Evolutionary conservation across 2,329 filamentous ascomycete genomes (phyloP), one percentile per base, ranked within the genome.

Genomic region (Cladosporium colombiae): DNA sequence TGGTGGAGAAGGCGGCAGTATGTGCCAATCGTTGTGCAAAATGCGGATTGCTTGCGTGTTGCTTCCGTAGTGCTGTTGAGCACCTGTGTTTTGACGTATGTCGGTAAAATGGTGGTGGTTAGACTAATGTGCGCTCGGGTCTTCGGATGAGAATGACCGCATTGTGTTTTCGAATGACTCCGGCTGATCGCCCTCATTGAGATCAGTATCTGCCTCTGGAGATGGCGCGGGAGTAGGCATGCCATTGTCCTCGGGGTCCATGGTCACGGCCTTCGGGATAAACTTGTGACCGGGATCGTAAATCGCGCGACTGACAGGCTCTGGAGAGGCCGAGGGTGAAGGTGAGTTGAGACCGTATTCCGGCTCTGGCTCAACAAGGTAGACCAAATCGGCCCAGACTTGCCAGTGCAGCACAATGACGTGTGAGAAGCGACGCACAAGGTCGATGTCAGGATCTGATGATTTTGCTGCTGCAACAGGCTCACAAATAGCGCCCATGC

Each of bases 361-460:
- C 13, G 71, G 65, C 7, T 70, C 61, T 21, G 61, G 61, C 33
- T 63, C 61, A 16, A 63, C 68, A 11, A 74, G 69, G 75, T 97
- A 97, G 14, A 90, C 87, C 62, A 96, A 81, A 2, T 87, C 86
- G 1, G 86, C 86, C 92, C 93, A 98, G 3, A 97, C 90, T 58
- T 91, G 86, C 93, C 93, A 97, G 78, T 97, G 93, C 27, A 98
- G 80, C 6, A 95, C 84, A 16, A 91, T 88, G 53, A 97, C 87
- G 74, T 97, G 94, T 6, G 92, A 89, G 60, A 97, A 83, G 55
- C 91, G 88, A 53, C 88, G 89, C 0, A 91, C 88, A 76, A 97
- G 86, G 66, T 92, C 89, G 27, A 74, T 71, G 31, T 76, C 72
- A 3, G 73, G 69, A 64, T 76, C 74, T 27, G 59, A 29, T 3